A percentile compares a stretch with the other conserved stretches of the same genome.
phyloP scores from a whole-genome alignment of 202 grass and related monocot species.

The Carex sylvatica region DNA sequence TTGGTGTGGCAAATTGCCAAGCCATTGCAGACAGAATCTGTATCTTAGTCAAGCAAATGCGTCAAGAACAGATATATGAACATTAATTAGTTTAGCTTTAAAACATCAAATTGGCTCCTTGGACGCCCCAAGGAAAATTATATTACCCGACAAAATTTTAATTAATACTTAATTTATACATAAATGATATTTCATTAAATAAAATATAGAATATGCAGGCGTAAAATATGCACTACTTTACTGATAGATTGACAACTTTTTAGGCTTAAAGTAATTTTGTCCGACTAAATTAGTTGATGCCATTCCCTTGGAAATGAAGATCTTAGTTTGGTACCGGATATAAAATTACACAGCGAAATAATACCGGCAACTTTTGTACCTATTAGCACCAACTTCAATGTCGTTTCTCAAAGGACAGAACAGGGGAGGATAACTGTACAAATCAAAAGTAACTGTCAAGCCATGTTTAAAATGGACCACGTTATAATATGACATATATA shows the following conservation, averaged over 20 bases:
- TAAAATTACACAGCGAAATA: background rate
- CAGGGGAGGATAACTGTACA: background rate
- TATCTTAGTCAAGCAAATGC: background rate
- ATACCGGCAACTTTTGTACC: conserved; percentile 16
- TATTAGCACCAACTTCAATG: conserved; percentile 20
- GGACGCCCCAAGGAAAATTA: too few relatives aligned
- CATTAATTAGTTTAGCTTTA: background rate
- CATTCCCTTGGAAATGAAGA: conserved; percentile 6
- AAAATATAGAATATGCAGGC: too few relatives aligned
- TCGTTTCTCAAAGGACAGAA: conserved; percentile 8
- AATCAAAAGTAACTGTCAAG: background rate
- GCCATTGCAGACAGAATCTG: background rate
- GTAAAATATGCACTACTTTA: too few relatives aligned
- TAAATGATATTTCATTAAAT: too few relatives aligned
- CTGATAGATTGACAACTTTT: too few relatives aligned
- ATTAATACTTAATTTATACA: too few relatives aligned
- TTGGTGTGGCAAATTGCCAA: background rate
- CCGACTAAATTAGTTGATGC: background rate
- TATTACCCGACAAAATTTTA: too few relatives aligned
- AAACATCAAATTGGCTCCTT: too few relatives aligned
- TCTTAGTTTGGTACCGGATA: background rate
- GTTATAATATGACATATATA: conserved; percentile 7
- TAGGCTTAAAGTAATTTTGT: too few relatives aligned
- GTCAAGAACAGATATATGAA: background rate
- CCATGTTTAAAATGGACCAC: conserved; percentile 15